phyloP scores from a whole-genome alignment of 192 early-diverging fungal genomes.

The Geranomyces variabilis region DNA sequence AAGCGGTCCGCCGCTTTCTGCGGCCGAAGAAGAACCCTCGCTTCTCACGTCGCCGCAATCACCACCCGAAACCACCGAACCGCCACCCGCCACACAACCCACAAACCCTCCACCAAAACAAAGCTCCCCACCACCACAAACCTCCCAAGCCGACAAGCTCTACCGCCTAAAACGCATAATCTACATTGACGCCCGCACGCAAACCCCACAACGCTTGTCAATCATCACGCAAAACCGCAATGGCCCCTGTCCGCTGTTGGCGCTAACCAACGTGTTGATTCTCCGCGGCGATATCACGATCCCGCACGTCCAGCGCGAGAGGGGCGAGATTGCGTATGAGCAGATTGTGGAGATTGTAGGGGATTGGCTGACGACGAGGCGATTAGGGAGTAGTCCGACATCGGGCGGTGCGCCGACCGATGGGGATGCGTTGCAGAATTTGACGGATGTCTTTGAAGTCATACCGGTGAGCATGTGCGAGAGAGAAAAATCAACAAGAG shows the following conservation, averaged over 20 bases:
- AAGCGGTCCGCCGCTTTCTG: too few relatives aligned
- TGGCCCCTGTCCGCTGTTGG: conserved; percentile 89
- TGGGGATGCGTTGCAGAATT: conserved; percentile 11
- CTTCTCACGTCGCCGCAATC: too few relatives aligned
- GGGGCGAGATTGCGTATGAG: conserved; percentile 63
- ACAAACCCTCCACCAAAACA: too few relatives aligned
- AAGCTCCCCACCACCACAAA: too few relatives aligned
- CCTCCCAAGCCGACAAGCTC: conserved; percentile 21
- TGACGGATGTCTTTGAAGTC: conserved; percentile 28
- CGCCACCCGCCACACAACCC: too few relatives aligned
- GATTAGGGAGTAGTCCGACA: background rate
- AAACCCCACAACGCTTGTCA: conserved; percentile 55
- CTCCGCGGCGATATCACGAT: conserved; percentile 72
- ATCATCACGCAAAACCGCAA: conserved; percentile 92
- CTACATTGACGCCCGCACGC: conserved; percentile 59
- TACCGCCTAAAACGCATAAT: conserved; percentile 77
- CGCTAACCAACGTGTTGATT: conserved; percentile 81
- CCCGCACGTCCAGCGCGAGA: conserved; percentile 33
- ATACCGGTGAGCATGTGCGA: conserved; percentile 16
- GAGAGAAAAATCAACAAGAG: too few relatives aligned
- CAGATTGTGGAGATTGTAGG: conserved; percentile 74
- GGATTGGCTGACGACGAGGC: conserved; percentile 45
- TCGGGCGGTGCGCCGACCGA: background rate
- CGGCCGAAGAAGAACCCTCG: too few relatives aligned
- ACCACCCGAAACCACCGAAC: too few relatives aligned